These are phyloP conservation scores for Botryotinia narcissicola DNA, from an alignment of 2,329 filamentous ascomycete genomes.

Conservation along the genomic window DNA sequence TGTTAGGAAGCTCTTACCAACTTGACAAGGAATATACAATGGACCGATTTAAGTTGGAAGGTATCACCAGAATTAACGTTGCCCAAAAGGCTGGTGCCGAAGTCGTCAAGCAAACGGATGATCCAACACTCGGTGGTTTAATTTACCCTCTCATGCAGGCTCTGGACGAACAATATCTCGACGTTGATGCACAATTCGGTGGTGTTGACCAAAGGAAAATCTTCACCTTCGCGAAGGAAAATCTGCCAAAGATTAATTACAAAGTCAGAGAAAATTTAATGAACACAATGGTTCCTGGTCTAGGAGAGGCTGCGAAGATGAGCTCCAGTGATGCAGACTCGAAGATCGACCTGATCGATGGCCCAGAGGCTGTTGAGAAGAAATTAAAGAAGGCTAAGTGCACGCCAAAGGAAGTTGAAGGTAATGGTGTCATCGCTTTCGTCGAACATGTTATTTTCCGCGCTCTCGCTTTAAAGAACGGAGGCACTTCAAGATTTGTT, in stretches of 20 bases:
- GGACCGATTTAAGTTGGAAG: conserved; percentile 76
- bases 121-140: conserved; percentile 69
- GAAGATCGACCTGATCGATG: conserved; percentile 20
- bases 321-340: conserved; percentile 58
- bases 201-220: conserved; percentile 86
- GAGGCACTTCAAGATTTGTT: conserved; percentile 57
- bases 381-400: conserved; percentile 20
- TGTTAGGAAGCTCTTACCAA: conserved; percentile 83
- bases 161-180: conserved; percentile 56
- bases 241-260: conserved; percentile 83
- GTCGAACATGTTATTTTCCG: conserved; percentile 76
- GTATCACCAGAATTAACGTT: conserved; percentile 37
- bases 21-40: conserved; percentile 71
- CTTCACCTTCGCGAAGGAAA: conserved; percentile 81
- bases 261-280: conserved; percentile 67
- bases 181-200: conserved; percentile 85
- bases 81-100: conserved; percentile 90
- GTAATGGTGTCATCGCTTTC: conserved; percentile 73
- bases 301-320: conserved; percentile 82
- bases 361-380: conserved; percentile 18
- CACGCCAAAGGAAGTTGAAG: conserved; percentile 20
- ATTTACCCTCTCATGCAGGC: conserved; percentile 76
- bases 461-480: conserved; percentile 56
- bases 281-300: conserved; percentile 86
- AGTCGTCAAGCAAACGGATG: conserved; percentile 75